Percentiles rank a stretch among this genome's conserved stretches.
Evolutionary conservation across 2,329 filamentous ascomycete genomes (phyloP).

Genomic region (Plenodomus tracheiphilus): DNA sequence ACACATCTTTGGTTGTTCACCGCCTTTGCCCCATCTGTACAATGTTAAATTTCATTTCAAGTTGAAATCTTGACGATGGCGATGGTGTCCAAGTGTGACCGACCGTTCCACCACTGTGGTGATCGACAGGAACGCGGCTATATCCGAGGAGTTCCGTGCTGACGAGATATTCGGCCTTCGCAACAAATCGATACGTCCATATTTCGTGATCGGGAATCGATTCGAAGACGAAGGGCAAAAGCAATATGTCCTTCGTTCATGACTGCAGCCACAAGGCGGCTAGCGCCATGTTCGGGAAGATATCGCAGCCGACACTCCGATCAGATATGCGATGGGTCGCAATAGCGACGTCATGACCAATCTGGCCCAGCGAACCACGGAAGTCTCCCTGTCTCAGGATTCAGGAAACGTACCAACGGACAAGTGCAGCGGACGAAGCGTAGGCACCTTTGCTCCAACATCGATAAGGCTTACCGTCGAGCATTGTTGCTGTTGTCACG

Average conservation of each 20-base stretch:
- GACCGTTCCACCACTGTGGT: not conserved
- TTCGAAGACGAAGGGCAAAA: too few species aligned
- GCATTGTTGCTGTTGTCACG: slow-evolving; percentile 1
- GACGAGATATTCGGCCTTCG: not conserved
- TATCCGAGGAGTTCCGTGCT: not conserved
- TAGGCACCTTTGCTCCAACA: not conserved
- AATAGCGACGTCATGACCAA: slow-evolving; percentile 21
- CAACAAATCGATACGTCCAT: too few species aligned
- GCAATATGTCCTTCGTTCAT: too few species aligned
- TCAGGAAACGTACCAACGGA: slow-evolving; percentile 10
- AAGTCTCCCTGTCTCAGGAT: slow-evolving; percentile 2
- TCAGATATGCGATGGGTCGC: slow-evolving; percentile 2
- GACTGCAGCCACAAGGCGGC: not conserved
- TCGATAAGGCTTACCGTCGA: not conserved
- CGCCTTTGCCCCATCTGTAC: too few species aligned
- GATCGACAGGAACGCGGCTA: not conserved
- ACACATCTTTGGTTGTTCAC: too few species aligned
- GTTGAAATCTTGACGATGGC: too few species aligned
- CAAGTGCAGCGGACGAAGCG: slow-evolving; percentile 19
- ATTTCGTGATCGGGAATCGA: too few species aligned
- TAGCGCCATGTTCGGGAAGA: not conserved
- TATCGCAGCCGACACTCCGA: not conserved
- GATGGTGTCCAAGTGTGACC: not conserved
- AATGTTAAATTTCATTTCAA: too few species aligned
- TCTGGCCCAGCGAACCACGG: slow-evolving; percentile 7